Conservation (phyloP, 495 filamentous ascomycete species). For the Aspergillus diversus region DNA sequence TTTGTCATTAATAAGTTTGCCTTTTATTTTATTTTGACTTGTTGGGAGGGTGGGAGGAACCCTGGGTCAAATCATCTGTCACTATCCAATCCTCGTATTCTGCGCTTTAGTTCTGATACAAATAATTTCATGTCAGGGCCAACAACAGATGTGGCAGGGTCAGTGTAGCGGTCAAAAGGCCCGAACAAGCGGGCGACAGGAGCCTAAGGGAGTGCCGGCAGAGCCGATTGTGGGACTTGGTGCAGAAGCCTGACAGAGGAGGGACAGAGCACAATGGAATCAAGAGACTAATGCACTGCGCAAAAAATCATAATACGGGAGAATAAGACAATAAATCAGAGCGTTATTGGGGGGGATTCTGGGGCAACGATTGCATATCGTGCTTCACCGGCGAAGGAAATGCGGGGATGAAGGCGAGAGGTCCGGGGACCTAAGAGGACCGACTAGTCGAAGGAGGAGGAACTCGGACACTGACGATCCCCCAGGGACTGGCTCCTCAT, state of each 20-base stretch:
- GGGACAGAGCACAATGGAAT: too few species aligned
- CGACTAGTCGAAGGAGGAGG: neutral
- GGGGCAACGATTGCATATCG: neutral
- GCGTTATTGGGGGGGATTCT: neutral
- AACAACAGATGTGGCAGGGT: slow-evolving; percentile 4
- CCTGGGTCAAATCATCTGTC: slow-evolving; percentile 12
- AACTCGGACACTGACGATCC: slow-evolving; percentile 15
- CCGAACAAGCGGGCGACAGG: slow-evolving; percentile 14
- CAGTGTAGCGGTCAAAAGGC: slow-evolving; percentile 15
- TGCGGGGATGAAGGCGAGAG: too few species aligned
- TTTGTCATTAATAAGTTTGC: slow-evolving; percentile 4
- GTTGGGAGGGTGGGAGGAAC: neutral
- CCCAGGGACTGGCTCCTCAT: slow-evolving; percentile 1
- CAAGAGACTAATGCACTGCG: too few species aligned
- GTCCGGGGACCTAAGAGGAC: too few species aligned
- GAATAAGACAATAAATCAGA: neutral
- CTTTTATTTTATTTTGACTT: too few species aligned
- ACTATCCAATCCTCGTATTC: slow-evolving; percentile 3
- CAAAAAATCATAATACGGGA: neutral
- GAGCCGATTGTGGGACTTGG: slow-evolving; percentile 6
- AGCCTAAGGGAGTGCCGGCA: slow-evolving; percentile 18
- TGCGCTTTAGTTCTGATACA: slow-evolving; percentile 14
- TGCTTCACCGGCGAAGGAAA: slow-evolving; percentile 1
- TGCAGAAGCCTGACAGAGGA: neutral
- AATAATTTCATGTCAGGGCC: slow-evolving; percentile 14